These are phyloP conservation scores for Umbellularia californica DNA, from an alignment of 164 flowering plant genomes.

Conservation along the genomic window DNA sequence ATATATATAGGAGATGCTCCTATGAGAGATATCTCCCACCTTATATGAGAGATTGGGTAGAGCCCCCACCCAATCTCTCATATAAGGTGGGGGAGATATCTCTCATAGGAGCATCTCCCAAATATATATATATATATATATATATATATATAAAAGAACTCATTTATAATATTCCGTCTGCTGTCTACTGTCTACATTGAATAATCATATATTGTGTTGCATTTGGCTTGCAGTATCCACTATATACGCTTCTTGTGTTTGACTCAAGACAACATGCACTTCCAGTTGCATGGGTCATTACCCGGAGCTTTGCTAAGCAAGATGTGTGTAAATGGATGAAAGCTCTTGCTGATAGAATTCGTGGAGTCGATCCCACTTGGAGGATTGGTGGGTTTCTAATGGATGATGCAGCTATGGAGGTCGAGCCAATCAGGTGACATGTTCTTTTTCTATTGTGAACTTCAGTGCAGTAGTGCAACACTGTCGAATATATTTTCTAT, in stretches of 20 bases:
- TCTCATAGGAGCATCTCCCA: too few relatives aligned
- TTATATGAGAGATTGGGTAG: too few relatives aligned
- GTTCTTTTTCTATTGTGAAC: not conserved
- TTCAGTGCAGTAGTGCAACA: not conserved
- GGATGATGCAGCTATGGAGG: constrained; percentile 96
- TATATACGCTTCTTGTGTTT: constrained; percentile 89
- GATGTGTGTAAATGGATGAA: constrained; percentile 91
- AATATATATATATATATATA: not conserved
- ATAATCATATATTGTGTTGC: constrained; percentile 3
- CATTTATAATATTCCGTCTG: not conserved
- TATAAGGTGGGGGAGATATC: too few relatives aligned
- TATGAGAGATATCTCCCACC: too few relatives aligned
- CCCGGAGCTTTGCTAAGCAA: constrained; percentile 63
- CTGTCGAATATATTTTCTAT: not conserved
- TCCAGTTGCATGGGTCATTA: constrained; percentile 91
- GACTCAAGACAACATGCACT: constrained; percentile 96
- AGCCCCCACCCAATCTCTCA: too few relatives aligned
- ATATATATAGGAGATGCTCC: too few relatives aligned
- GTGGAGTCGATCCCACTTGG: constrained; percentile 62
- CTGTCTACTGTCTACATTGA: too few relatives aligned
- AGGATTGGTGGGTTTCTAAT: constrained; percentile 72
- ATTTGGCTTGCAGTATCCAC: constrained; percentile 64
- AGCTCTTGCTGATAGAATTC: constrained; percentile 67
- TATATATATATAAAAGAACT: not conserved
- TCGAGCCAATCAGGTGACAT: constrained; percentile 81